Evolutionary conservation across 441 rosid genomes (phyloP).

Genomic region (Gossypium davidsonii): DNA sequence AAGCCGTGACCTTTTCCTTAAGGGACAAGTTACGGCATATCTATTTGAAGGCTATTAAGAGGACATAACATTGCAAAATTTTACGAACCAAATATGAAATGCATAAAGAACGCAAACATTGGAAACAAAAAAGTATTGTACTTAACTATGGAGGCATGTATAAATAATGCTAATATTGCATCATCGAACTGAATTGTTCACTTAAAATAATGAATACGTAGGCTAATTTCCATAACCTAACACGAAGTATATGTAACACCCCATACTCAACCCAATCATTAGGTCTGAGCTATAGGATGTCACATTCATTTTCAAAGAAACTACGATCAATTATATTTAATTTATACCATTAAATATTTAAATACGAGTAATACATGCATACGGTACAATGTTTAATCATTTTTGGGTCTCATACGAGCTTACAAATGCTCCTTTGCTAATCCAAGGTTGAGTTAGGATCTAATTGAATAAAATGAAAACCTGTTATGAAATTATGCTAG

Average conservation of each 20-base stretch:
- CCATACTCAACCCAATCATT: no score
- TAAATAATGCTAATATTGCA: background rate
- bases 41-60: conserved; percentile 72
- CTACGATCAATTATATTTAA: no score
- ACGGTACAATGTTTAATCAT: no score
- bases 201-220: background rate
- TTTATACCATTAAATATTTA: no score
- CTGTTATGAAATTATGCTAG: no score
- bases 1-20: background rate
- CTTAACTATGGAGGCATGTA: conserved; percentile 10
- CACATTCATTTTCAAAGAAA: no score
- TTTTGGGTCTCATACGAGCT: no score
- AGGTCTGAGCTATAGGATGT: no score
- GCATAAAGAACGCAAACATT: conserved; percentile 36
- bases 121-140: conserved; percentile 38
- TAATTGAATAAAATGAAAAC: no score
- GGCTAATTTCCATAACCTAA: background rate
- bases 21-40: conserved; percentile 53
- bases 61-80: conserved; percentile 65
- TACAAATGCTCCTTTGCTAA: no score
- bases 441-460: no score
- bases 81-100: conserved; percentile 70
- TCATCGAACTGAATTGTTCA: conserved; percentile 2
- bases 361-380: no score
- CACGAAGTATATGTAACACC: conserved; percentile 3